Evolutionary conservation across 2,329 filamentous ascomycete species (phyloP).

Genomic region (Cladophialophora bantiana): DNA sequence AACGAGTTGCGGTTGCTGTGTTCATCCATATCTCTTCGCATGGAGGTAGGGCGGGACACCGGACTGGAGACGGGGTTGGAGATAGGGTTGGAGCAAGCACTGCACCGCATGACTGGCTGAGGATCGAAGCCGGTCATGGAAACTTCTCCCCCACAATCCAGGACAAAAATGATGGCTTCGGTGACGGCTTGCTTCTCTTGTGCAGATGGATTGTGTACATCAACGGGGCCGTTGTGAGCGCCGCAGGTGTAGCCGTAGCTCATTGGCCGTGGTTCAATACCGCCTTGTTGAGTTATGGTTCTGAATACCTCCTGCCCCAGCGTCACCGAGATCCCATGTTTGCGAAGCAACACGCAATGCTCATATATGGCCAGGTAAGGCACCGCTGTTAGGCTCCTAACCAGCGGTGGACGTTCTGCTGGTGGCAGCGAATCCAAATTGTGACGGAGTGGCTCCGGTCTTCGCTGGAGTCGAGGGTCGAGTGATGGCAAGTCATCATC

Average conservation of each 20-base stretch:
- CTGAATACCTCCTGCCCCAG: slow-evolving; percentile 4
- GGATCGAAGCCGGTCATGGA: slow-evolving; percentile 12
- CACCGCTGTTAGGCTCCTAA: background rate
- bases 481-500: background rate
- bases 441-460: background rate
- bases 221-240: slow-evolving; percentile 1
- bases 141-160: slow-evolving; percentile 25
- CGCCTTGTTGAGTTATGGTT: background rate
- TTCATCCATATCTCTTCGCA: background rate
- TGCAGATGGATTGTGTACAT: slow-evolving; percentile 13
- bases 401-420: background rate
- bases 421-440: background rate
- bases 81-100: slow-evolving; percentile 19
- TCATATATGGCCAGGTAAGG: slow-evolving; percentile 23
- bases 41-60: background rate
- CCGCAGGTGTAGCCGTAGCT: background rate
- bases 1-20: slow-evolving; percentile 11
- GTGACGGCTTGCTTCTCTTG: slow-evolving; percentile 21
- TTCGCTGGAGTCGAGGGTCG: background rate
- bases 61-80: background rate
- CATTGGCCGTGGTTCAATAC: background rate
- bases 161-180: slow-evolving; percentile 16
- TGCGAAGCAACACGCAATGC: slow-evolving; percentile 20
- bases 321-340: slow-evolving; percentile 22
- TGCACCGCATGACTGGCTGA: slow-evolving; percentile 8